Evolutionary conservation across 768 basidiomycete species (phyloP).

Genomic region (Boletus patriciae): DNA sequence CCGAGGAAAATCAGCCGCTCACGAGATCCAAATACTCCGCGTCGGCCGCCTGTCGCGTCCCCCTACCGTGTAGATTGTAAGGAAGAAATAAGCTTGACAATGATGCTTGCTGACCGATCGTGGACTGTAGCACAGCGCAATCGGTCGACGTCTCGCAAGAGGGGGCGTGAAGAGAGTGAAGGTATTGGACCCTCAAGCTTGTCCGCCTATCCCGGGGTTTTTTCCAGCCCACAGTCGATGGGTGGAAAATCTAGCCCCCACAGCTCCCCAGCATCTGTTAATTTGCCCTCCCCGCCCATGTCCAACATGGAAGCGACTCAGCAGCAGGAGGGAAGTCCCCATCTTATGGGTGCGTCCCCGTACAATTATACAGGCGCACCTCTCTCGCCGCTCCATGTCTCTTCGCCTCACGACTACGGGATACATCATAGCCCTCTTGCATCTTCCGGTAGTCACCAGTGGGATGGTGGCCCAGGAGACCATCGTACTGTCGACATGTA

Average conservation of each 20-base stretch:
- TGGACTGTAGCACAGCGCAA: slow-evolving; percentile 56
- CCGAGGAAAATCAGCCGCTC: slow-evolving; percentile 57
- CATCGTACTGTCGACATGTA: slow-evolving; percentile 45
- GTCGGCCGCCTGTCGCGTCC: slow-evolving; percentile 58
- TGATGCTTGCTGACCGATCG: slow-evolving; percentile 16
- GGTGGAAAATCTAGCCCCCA: slow-evolving; percentile 57
- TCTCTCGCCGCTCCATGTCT: slow-evolving; percentile 51
- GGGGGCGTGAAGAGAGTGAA: slow-evolving; percentile 67
- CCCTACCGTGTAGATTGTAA: slow-evolving; percentile 67
- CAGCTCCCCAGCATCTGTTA: slow-evolving; percentile 73
- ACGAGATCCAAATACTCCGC: slow-evolving; percentile 53
- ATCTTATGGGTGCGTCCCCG: slow-evolving; percentile 44
- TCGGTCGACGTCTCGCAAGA: slow-evolving; percentile 72
- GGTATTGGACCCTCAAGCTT: slow-evolving; percentile 42
- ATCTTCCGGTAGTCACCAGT: slow-evolving; percentile 35
- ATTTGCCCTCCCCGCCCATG: slow-evolving; percentile 69
- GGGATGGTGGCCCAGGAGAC: slow-evolving; percentile 46
- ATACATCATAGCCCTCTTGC: slow-evolving; percentile 36
- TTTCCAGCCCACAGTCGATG: slow-evolving; percentile 52
- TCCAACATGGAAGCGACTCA: slow-evolving; percentile 47
- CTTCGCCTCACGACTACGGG: slow-evolving; percentile 58
- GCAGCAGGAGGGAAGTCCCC: slow-evolving; percentile 56
- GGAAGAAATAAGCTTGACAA: slow-evolving; percentile 22
- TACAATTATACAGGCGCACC: slow-evolving; percentile 47
- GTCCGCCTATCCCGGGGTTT: slow-evolving; percentile 51